Evolutionary conservation across 441 rosid genomes (phyloP), one percentile per base, ranked within the genome.

Genomic region (Breynia disticha): DNA sequence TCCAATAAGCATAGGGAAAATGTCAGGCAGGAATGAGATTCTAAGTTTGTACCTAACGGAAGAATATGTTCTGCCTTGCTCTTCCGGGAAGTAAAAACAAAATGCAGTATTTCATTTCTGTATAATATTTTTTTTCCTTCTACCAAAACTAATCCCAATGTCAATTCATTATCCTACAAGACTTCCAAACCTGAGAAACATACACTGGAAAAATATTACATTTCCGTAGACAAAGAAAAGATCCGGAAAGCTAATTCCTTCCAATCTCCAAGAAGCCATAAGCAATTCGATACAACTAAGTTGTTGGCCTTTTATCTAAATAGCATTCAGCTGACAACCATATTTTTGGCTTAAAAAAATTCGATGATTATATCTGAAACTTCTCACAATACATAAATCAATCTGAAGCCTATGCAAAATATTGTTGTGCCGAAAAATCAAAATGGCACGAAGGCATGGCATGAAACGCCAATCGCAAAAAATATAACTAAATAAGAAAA

Each of bases 41-140:
- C 88, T 44, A 62, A 41, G 57, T 64, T 71, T 79, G 67, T 62
- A 37, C 51, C 62, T 71, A 70, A 71, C 45, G 67, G 70, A 71
- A 69, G 82, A 79, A 78, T 71, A 46, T 38, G 67, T 70, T 52
- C 80, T 62, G 64, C 55, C 41, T 55, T 74, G 68, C 71, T 68
- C 62, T 63, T 61, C 52, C 37, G 22, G 37, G 44, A 49, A 39
- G 67, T 43, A 20, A 21, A 48, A 38, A 55, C 41, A 21, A 52
- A 53, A 19, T 11, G 37, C 55, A 0, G 35, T 16, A 42, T 59
- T 52, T 51, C 47, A 57, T 67, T 73, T 44, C 37, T 55, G 62
- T 58, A 50, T 13, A 65, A 63, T 35, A 65, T 43, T 55, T 65
- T 64, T 57, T 61, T 39, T 39, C 32, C 32, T 7, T 24, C 7